Percentiles rank a stretch among this genome's conserved stretches.
These are phyloP conservation scores for Botryotinia calthae DNA, from an alignment of 2,329 filamentous ascomycete genomes.

Conservation along the genomic window DNA sequence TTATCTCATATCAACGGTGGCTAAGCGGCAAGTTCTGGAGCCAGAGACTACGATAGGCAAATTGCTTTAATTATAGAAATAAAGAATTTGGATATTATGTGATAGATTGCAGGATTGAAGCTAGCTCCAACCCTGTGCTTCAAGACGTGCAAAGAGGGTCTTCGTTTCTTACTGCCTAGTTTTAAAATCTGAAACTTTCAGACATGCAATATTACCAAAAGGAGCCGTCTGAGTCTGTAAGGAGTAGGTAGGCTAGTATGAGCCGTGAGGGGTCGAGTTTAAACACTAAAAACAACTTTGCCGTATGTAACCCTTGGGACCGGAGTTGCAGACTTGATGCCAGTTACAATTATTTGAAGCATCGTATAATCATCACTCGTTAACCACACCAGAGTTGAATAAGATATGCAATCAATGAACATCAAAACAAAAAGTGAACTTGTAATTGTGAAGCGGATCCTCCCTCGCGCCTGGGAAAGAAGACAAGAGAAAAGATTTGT, in stretches of 20 bases:
- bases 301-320: too few species aligned
- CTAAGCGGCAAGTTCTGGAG: too few species aligned
- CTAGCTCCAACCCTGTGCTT: too few species aligned
- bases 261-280: accelerated
- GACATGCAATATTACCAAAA: not conserved
- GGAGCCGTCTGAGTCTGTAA: not conserved
- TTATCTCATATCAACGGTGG: too few species aligned
- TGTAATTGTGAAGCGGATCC: not conserved
- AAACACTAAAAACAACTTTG: not conserved
- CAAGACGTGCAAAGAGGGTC: too few species aligned
- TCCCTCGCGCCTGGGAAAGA: not conserved
- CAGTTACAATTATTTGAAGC: not conserved
- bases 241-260: not conserved
- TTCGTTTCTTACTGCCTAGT: too few species aligned
- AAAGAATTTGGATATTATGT: too few species aligned
- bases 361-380: not conserved
- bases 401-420: not conserved
- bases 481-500: not conserved
- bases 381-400: not conserved
- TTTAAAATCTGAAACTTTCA: too few species aligned
- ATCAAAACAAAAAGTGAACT: not conserved
- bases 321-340: not conserved
- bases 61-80: too few species aligned
- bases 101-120: too few species aligned
- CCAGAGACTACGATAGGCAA: too few species aligned